These are phyloP conservation scores for Geotrichum carabidarum DNA, from an alignment of 1,139 yeast genomes.

Conservation along the genomic window DNA sequence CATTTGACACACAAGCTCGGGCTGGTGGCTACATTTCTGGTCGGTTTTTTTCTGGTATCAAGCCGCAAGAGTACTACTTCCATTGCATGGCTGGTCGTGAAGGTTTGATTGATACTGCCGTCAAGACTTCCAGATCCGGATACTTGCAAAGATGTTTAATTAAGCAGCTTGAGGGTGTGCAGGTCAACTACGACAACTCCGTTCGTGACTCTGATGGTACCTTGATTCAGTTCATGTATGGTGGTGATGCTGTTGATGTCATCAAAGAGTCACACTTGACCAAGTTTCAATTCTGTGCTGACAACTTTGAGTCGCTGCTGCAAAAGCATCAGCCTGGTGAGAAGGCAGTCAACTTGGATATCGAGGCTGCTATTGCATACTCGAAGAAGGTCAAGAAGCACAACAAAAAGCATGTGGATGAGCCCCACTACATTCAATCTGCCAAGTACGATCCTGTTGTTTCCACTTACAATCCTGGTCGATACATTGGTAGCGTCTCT, in stretches of 20 bases:
- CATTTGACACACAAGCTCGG: conserved; percentile 93
- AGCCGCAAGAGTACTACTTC: conserved; percentile 99
- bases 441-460: conserved; percentile 83
- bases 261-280: conserved; percentile 92
- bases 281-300: conserved; percentile 88
- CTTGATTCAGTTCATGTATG: conserved; percentile 89
- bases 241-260: conserved; percentile 95
- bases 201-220: conserved; percentile 96
- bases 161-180: conserved; percentile 96
- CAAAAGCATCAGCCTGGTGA: conserved; percentile 84
- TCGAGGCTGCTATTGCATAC: conserved; percentile 73
- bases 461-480: conserved; percentile 79
- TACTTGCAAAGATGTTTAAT: conserved; percentile 97
- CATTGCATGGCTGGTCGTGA: conserved; percentile 99
- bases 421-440: conserved; percentile 59
- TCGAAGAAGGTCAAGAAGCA: conserved; percentile 77
- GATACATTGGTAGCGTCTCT: conserved; percentile 87
- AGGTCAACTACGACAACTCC: conserved; percentile 87
- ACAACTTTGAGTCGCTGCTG: conserved; percentile 81
- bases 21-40: conserved; percentile 99
- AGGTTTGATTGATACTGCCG: conserved; percentile 99
- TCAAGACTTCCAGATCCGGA: conserved; percentile 97
- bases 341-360: conserved; percentile 67
- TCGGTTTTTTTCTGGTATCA: conserved; percentile 94
- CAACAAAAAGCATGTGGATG: conserved; percentile 57